phyloP scores from a whole-genome alignment of 2,329 filamentous ascomycete species.

The Talaromyces sp. region DNA sequence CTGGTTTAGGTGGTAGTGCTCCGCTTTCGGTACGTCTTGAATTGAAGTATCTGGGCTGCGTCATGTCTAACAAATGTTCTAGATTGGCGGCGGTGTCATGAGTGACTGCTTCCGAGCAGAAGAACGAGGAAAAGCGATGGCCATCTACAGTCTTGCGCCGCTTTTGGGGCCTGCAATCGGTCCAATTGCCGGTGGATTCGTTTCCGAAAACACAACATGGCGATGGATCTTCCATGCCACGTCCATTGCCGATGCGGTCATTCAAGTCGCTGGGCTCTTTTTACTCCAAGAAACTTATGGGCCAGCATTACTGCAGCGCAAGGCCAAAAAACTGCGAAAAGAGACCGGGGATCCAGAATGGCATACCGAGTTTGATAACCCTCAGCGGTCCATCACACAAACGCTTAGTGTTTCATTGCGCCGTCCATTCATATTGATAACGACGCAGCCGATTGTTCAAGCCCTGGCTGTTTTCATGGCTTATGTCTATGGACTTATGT shows the following conservation, averaged over 20 bases:
- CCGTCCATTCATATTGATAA: conserved; percentile 53
- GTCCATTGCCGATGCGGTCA: conserved; percentile 55
- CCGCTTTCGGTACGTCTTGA: conserved; percentile 42
- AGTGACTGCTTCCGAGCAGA: conserved; percentile 57
- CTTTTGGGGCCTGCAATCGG: conserved; percentile 58
- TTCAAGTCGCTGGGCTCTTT: conserved; percentile 59
- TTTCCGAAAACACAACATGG: conserved; percentile 61
- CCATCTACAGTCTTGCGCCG: conserved; percentile 54
- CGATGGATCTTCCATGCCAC: conserved; percentile 69
- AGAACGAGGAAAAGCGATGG: conserved; percentile 55
- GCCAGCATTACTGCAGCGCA: conserved; percentile 56
- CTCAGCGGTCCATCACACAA: conserved; percentile 25
- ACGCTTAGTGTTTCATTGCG: conserved; percentile 40
- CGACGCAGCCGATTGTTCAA: conserved; percentile 57
- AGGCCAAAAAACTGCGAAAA: conserved; percentile 47
- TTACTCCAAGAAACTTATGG: conserved; percentile 62
- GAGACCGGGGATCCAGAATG: conserved; percentile 32
- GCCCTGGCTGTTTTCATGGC: conserved; percentile 51
- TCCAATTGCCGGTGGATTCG: conserved; percentile 58
- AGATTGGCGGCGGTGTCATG: conserved; percentile 47
- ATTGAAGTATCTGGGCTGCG: background rate
- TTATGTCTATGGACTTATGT: conserved; percentile 58
- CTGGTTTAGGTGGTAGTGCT: conserved; percentile 55
- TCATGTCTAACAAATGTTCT: background rate
- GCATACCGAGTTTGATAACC: conserved; percentile 37